phyloP scores from a whole-genome alignment of 2,329 filamentous ascomycete species.

The Apiospora aurea region DNA sequence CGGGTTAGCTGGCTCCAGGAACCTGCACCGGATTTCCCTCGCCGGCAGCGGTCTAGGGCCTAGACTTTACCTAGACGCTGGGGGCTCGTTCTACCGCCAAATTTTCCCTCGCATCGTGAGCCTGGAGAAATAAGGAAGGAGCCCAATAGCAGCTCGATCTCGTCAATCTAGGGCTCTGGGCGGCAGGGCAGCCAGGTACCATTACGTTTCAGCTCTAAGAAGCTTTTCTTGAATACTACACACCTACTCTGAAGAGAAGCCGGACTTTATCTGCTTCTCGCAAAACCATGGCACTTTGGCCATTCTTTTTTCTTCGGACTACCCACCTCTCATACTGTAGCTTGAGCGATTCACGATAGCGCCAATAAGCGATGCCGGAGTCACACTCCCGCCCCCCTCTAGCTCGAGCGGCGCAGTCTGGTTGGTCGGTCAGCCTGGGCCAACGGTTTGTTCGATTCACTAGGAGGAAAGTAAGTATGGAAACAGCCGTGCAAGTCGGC shows the following conservation, averaged over 20 bases:
- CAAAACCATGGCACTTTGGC: background rate
- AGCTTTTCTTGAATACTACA: background rate
- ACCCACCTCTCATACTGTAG: background rate
- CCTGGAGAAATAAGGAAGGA: background rate
- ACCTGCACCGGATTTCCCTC: background rate
- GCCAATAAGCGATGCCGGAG: background rate
- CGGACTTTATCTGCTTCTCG: background rate
- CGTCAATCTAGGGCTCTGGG: background rate
- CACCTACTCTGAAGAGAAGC: background rate
- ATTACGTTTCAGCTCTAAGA: background rate
- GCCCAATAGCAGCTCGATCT: background rate
- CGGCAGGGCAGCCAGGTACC: background rate
- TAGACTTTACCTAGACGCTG: background rate
- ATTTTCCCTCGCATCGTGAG: background rate
- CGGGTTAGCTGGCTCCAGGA: background rate
- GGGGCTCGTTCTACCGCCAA: background rate
- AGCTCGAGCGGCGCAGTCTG: background rate
- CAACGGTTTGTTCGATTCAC: conserved; percentile 19
- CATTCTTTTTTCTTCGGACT: background rate
- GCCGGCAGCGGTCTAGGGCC: conserved; percentile 9
- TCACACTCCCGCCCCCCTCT: background rate
- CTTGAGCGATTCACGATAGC: background rate
- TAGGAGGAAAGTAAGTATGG: background rate
- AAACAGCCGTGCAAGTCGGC: background rate
- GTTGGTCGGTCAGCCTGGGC: conserved; percentile 4